A percentile compares a stretch with the other conserved stretches of the same genome.
Conservation (phyloP, 495 filamentous ascomycete species). For the Entonaema liquescens region DNA sequence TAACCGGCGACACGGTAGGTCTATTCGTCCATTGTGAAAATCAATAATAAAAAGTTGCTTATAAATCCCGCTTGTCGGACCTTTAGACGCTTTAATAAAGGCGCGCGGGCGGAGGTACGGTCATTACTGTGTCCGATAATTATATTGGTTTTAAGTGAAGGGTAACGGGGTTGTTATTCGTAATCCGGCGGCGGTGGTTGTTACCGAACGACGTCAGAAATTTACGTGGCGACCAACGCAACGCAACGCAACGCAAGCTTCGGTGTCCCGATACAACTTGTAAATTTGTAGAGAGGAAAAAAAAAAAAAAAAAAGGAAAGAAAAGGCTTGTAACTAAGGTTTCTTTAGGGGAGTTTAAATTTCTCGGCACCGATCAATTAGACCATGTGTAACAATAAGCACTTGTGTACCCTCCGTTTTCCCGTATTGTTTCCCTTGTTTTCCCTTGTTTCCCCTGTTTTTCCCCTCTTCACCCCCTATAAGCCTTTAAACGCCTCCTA, state of each 20-base stretch:
- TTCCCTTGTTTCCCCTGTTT: too few species aligned
- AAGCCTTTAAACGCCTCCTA: neutral
- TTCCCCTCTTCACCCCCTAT: slow-evolving; percentile 1
- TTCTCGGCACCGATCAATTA: too few species aligned
- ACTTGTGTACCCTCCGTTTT: too few species aligned
- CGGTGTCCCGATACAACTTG: slow-evolving; percentile 1
- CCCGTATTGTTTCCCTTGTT: too few species aligned
- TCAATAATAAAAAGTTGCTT: neutral
- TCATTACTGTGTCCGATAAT: slow-evolving; percentile 14
- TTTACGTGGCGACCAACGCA: slow-evolving; percentile 31
- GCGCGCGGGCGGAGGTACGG: slow-evolving; percentile 20
- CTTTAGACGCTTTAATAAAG: neutral
- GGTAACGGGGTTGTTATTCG: neutral
- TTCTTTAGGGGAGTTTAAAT: too few species aligned
- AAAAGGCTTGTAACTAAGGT: too few species aligned
- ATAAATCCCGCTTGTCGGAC: neutral
- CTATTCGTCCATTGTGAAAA: neutral
- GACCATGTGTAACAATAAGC: too few species aligned
- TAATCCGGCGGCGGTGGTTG: neutral
- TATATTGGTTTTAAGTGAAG: neutral
- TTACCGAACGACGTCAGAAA: slow-evolving; percentile 10
- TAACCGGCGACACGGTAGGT: neutral
- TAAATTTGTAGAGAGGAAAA: slow-evolving; percentile 4
- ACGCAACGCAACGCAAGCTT: too few species aligned
- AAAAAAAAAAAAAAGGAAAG: too few species aligned